Percentiles rank a stretch among this genome's conserved stretches.
phyloP scores from a whole-genome alignment of 75 land plant genomes.

The Pseudotsuga menziesii region DNA sequence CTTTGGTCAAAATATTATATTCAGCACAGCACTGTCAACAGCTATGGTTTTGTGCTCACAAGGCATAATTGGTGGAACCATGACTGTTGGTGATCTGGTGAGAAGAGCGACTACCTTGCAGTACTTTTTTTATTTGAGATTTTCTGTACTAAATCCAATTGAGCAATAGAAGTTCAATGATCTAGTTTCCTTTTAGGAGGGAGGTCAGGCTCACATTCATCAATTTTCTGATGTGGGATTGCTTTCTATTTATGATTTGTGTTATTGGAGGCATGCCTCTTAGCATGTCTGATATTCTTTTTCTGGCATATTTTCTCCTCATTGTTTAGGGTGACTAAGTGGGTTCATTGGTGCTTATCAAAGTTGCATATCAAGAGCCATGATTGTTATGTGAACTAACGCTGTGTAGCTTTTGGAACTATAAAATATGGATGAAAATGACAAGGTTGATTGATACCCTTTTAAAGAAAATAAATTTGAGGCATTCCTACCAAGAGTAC shows the following conservation, averaged over 20 bases:
- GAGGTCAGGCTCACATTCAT: not conserved
- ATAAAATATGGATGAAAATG: not conserved
- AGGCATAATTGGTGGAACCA: conserved; percentile 69
- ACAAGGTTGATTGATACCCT: too few species aligned
- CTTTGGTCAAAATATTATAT: conserved; percentile 93
- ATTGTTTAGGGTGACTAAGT: not conserved
- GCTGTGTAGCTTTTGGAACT: not conserved
- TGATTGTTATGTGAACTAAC: not conserved
- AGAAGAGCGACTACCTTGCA: not conserved
- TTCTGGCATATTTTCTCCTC: not conserved
- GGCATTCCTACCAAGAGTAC: not conserved
- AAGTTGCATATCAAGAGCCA: not conserved
- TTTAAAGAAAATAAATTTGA: not conserved
- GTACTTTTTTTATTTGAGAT: not conserved
- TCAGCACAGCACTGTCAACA: conserved; percentile 85
- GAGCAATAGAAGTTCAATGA: not conserved
- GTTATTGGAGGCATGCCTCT: not conserved
- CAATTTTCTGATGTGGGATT: not conserved
- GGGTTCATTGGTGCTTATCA: not conserved
- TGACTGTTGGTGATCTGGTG: conserved; percentile 98
- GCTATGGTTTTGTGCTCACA: conserved; percentile 87
- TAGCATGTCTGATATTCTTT: not conserved
- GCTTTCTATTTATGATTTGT: not conserved
- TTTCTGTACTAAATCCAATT: too few species aligned
- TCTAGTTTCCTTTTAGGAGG: not conserved